A percentile compares a stretch with the other conserved stretches of the same genome.
Evolutionary conservation across 1,284 basidiomycete species (phyloP).

Genomic region (Irpex lacteus): DNA sequence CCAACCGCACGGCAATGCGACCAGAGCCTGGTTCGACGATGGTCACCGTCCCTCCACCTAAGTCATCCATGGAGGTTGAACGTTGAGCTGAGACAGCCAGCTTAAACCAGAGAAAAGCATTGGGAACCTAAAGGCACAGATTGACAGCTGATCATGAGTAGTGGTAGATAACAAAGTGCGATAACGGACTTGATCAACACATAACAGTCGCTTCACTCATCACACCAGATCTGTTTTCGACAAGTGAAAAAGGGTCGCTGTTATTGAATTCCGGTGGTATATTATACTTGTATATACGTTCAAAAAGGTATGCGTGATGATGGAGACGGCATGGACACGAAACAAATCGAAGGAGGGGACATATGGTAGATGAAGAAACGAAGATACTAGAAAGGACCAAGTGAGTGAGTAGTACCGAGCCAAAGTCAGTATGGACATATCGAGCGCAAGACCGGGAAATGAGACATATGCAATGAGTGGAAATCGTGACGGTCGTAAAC

Average conservation of each 20-base stretch:
- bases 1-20: conserved; percentile 47
- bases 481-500: conserved; percentile 16
- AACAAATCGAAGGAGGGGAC: conserved; percentile 5
- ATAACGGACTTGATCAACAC: neutral
- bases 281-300: neutral
- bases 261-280: neutral
- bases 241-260: neutral
- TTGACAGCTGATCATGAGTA: no score
- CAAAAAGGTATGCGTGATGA: neutral
- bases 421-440: conserved; percentile 5
- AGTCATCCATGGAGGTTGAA: neutral
- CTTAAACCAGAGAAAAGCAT: neutral
- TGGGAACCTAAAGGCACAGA: neutral
- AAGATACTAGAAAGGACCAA: conserved; percentile 12
- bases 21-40: conserved; percentile 48
- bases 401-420: conserved; percentile 22
- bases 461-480: conserved; percentile 11
- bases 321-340: neutral
- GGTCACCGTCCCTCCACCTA: neutral
- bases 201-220: no score
- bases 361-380: conserved; percentile 9
- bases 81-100: neutral
- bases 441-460: conserved; percentile 7
- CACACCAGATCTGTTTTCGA: no score
- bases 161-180: neutral